phyloP scores from a whole-genome alignment of 73 alveolate genomes.

The Breviolum minutum region DNA sequence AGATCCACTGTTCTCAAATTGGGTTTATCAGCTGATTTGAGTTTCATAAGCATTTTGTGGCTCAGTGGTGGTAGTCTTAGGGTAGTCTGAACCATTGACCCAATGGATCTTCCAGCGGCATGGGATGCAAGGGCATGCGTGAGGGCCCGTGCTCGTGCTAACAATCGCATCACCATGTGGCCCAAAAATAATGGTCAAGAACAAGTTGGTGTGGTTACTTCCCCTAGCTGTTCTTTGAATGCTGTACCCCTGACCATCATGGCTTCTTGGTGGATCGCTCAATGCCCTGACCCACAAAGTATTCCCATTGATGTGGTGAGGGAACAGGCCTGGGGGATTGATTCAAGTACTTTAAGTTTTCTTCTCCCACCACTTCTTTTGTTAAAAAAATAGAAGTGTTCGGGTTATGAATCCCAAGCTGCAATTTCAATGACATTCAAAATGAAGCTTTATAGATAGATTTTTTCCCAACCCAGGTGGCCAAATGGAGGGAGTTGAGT shows the following conservation, averaged over 20 bases:
- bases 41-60: background rate
- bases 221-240: slow-evolving; percentile 3
- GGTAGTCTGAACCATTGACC: background rate
- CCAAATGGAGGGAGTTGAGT: background rate
- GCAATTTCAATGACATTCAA: background rate
- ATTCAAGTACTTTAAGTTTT: too few relatives aligned
- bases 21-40: background rate
- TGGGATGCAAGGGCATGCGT: background rate
- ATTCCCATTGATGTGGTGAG: background rate
- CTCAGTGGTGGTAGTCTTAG: background rate
- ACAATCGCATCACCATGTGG: background rate
- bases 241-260: background rate
- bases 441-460: too few relatives aligned
- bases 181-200: background rate
- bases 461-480: background rate
- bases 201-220: background rate
- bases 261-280: background rate
- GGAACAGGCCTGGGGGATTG: slow-evolving; percentile 3
- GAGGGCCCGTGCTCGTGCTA: background rate
- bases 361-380: too few relatives aligned
- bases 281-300: background rate
- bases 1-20: background rate
- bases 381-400: background rate
- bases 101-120: background rate
- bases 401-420: background rate